Evolutionary conservation across 192 early-diverging fungal species (phyloP).

Genomic region (Glomus cerebriforme): DNA sequence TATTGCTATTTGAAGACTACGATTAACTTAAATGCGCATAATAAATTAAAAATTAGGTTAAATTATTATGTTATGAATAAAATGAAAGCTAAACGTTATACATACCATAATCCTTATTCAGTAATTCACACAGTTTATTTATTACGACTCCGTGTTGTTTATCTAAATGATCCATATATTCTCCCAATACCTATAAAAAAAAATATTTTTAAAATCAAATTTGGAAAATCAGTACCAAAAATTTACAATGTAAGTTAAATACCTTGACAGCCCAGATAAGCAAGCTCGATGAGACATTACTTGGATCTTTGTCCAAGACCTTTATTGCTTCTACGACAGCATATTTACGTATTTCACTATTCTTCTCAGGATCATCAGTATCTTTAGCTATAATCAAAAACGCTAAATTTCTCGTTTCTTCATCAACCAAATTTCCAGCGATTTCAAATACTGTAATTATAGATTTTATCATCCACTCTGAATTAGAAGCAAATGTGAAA

Average conservation of each 20-base stretch:
- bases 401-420: not conserved
- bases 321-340: slow-evolving; percentile 7
- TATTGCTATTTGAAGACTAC: not conserved
- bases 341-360: not conserved
- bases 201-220: not conserved
- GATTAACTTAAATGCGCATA: not conserved
- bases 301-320: not conserved
- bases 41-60: not conserved
- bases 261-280: not conserved
- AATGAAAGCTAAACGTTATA: not conserved
- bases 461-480: slow-evolving; percentile 22
- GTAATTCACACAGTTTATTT: slow-evolving; percentile 5
- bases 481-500: slow-evolving; percentile 9
- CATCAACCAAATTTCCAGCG: slow-evolving; percentile 13
- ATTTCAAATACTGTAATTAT: not conserved
- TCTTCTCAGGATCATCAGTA: not conserved
- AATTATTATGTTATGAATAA: not conserved
- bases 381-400: slow-evolving; percentile 12
- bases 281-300: not conserved
- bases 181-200: not conserved
- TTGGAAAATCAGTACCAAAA: not conserved
- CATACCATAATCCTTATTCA: not conserved
- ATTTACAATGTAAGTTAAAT: not conserved
- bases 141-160: not conserved
- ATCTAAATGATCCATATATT: not conserved